Conservation (phyloP, 768 basidiomycete species). For the Lentinula sp. region DNA sequence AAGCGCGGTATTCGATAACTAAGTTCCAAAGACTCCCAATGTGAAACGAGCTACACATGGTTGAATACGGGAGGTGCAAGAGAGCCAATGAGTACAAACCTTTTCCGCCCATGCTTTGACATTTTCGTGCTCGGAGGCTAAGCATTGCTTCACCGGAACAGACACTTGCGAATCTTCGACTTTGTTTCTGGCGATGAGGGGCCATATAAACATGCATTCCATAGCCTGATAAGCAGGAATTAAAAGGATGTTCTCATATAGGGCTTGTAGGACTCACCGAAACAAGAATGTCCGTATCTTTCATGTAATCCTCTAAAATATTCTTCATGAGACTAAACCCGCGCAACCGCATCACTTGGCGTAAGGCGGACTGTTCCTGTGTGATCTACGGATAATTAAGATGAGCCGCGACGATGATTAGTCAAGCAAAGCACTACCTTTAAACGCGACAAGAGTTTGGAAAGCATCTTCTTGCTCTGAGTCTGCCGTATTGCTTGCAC, state of each 20-base stretch:
- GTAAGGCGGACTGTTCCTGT: slow-evolving; percentile 67
- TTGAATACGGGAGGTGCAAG: neutral
- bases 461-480: slow-evolving; percentile 71
- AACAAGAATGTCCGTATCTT: slow-evolving; percentile 65
- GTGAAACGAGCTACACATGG: slow-evolving; percentile 54
- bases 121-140: slow-evolving; percentile 47
- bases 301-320: slow-evolving; percentile 68
- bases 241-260: neutral
- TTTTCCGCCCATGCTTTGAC: slow-evolving; percentile 56
- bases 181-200: slow-evolving; percentile 82
- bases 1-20: slow-evolving; percentile 87
- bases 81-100: slow-evolving; percentile 28
- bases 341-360: slow-evolving; percentile 87
- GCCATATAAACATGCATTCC: slow-evolving; percentile 72
- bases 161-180: slow-evolving; percentile 75
- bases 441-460: slow-evolving; percentile 80
- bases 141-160: slow-evolving; percentile 50
- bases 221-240: slow-evolving; percentile 37
- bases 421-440: slow-evolving; percentile 42
- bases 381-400: slow-evolving; percentile 55
- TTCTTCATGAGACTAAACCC: slow-evolving; percentile 91
- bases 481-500: slow-evolving; percentile 90
- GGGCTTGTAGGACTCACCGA: slow-evolving; percentile 43
- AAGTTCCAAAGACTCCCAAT: slow-evolving; percentile 75
- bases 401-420: neutral